A percentile compares a stretch with the other conserved stretches of the same genome.
Conservation (phyloP, 139 green algal species). For the Astrephomene gubernaculifera region DNA sequence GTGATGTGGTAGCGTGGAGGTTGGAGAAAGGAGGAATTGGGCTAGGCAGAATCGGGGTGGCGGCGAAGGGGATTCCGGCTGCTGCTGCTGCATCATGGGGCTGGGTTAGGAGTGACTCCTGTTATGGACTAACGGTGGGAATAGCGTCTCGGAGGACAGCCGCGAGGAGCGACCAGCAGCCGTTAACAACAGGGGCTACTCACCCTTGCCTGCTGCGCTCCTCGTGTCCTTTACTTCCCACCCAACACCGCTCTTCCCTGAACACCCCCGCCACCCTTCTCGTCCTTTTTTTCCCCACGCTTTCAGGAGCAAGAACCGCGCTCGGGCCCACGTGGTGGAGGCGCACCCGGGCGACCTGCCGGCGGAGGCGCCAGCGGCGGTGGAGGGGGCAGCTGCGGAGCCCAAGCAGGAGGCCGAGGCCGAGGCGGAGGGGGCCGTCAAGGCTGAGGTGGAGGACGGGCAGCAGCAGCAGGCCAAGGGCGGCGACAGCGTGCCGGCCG, state of each 20-base stretch:
- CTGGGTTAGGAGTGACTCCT: no score
- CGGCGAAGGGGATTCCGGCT: no score
- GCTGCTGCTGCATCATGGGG: no score
- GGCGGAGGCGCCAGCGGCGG: not conserved
- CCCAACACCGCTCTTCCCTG: not conserved
- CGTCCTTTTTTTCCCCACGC: not conserved
- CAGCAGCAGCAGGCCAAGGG: no score
- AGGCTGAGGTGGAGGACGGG: not conserved
- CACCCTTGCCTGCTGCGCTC: no score
- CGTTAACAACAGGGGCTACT: no score
- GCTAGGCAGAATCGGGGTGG: no score
- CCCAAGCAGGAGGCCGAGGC: not conserved
- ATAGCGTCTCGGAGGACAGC: not conserved
- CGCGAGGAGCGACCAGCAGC: not conserved
- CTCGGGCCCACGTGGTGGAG: constrained; percentile 11
- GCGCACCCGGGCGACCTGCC: constrained; percentile 6
- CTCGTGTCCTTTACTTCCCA: no score
- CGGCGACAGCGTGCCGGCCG: no score
- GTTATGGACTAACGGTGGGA: not conserved
- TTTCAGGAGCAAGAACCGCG: constrained; percentile 36
- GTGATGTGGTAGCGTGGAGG: not conserved
- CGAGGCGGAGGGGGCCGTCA: not conserved
- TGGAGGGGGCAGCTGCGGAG: not conserved
- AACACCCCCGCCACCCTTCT: not conserved
- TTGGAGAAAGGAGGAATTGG: no score